Base-by-base conservation (phyloP, 169 alveolate species). In the Plasmodium vivax region DNA sequence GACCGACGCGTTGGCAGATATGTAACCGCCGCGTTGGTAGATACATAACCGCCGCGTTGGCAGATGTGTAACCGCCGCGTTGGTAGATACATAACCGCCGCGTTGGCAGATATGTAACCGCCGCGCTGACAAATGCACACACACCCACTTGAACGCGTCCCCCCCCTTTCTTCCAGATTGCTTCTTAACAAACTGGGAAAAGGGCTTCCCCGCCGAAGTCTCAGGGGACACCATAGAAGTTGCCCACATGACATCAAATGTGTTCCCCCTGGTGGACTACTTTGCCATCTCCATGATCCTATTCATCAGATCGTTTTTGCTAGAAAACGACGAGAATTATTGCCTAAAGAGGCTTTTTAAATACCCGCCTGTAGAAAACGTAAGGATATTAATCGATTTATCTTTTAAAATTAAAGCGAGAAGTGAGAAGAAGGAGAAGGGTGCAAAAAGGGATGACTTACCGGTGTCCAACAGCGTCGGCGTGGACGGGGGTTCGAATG, bases 311-410 rank as follows among this genome's bases (percentile, higher is more conserved):
- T 73, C 93, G 16, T 85, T 85, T 45, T 85, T 85, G 79, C 74
- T 85, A 30, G 93, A 85, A 43, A 85, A 51, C 58, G 93, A 85
- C 74, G 93, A 85, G 38, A 85, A 85, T 43, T 45, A 38, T 85
- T 85, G 93, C 41, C 79, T 85, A n/a, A 85, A 85, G 45, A 85
- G 93, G 27, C 75, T 85, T 19, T 85, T 85, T 85, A 85, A 85
- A 85, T 85, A 85, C 54, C 93, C 93, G 5, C 93, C 93, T n/a
- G 93, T 85, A 6, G 93, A 85, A 72, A 85, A 85, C 79, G 74
- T 85, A 73, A 85, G 84, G 51, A 85, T 85, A 73, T 73, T 85
- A 85, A 85, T 85, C 0, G 93, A 85, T 43, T 85, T 85, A 51
- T 72, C 93, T 30, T 73, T 85, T 36, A 85, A 85, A 75, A 38